Evolutionary conservation across 768 basidiomycete species (phyloP), one percentile per base, ranked within the genome.

Genomic region (Sarcodon sp.): DNA sequence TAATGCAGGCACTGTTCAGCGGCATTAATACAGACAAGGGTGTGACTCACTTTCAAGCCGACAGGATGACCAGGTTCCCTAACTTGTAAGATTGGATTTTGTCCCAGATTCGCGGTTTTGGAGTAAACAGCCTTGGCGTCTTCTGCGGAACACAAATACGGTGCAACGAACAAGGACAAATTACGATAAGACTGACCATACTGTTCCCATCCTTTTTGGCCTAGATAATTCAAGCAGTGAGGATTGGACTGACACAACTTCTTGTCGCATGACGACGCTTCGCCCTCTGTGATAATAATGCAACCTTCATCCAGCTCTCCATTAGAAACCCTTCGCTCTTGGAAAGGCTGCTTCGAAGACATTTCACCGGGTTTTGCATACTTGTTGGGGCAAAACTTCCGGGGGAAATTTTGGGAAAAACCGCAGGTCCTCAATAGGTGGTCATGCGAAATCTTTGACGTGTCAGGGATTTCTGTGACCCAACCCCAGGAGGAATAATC

Each of bases 151-250:
- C 43, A 50, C 35, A 55, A 55, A 51, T 55, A 57, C 8, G 49
- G 38, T 49, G 45, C 45, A 46, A 43, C 45, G 41, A 53, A 44
- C 43, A 16, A 38, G 50, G 10, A 41, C 33, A 0, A 15, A 46
- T 56, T 15, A 50, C 21, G 49, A 48, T 47, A 54, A 46, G n/a
- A 37, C 66, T 45, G 16, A 82, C 87, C 80, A 71, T 77, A 72
- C 50, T 76, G 68, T 60, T 87, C 83, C 84, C 90, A 94, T 53
- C 71, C 69, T 27, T 83, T 80, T 56, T 88, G 88, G 5, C 88
- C 89, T 32, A 96, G 66, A 64, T 89, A 81, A 60, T 92, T 94
- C 47, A 93, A 67, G 62, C 94, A 96, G 46, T 82, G 77, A 7
- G 88, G 86, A 58, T 91, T 93, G 44, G 64, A 63, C 55, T 75